phyloP scores from a whole-genome alignment of 495 filamentous ascomycete genomes.

The Xylaria sp. region DNA sequence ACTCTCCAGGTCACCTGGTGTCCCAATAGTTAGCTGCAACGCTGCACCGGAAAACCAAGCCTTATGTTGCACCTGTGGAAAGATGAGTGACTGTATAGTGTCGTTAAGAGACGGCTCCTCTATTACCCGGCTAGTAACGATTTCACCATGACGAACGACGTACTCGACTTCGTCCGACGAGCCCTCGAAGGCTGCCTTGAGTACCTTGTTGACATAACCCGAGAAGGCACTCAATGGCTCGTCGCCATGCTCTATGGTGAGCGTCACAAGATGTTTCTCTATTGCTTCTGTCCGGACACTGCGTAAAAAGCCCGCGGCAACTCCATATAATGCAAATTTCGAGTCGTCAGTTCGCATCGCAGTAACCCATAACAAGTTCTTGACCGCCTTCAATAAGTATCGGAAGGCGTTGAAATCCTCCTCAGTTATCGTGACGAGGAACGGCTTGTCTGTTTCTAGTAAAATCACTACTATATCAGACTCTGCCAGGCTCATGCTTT shows the following conservation, averaged over 20 bases:
- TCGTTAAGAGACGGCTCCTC: slow-evolving; percentile 34
- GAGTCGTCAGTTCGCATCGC: slow-evolving; percentile 19
- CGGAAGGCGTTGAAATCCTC: slow-evolving; percentile 41
- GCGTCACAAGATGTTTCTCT: slow-evolving; percentile 37
- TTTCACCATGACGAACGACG: slow-evolving; percentile 37
- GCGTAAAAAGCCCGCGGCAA: slow-evolving; percentile 40
- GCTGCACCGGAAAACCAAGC: slow-evolving; percentile 35
- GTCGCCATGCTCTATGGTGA: slow-evolving; percentile 35
- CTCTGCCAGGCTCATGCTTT: slow-evolving; percentile 23
- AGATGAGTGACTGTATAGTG: slow-evolving; percentile 28
- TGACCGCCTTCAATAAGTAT: slow-evolving; percentile 41
- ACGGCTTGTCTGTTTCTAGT: slow-evolving; percentile 51
- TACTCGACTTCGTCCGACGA: slow-evolving; percentile 38
- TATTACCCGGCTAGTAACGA: slow-evolving; percentile 35
- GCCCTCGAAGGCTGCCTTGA: slow-evolving; percentile 33
- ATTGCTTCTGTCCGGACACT: slow-evolving; percentile 39
- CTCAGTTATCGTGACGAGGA: slow-evolving; percentile 49
- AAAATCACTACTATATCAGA: slow-evolving; percentile 50
- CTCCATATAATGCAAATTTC: slow-evolving; percentile 36
- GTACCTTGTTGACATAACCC: slow-evolving; percentile 32
- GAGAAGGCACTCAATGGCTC: slow-evolving; percentile 14
- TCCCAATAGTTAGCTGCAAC: slow-evolving; percentile 35
- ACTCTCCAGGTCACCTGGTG: slow-evolving; percentile 34
- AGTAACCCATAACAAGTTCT: slow-evolving; percentile 44
- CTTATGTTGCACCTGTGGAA: slow-evolving; percentile 32